Base-by-base conservation (phyloP, 192 early-diverging fungal genomes). In the Coemansia sp. region DNA sequence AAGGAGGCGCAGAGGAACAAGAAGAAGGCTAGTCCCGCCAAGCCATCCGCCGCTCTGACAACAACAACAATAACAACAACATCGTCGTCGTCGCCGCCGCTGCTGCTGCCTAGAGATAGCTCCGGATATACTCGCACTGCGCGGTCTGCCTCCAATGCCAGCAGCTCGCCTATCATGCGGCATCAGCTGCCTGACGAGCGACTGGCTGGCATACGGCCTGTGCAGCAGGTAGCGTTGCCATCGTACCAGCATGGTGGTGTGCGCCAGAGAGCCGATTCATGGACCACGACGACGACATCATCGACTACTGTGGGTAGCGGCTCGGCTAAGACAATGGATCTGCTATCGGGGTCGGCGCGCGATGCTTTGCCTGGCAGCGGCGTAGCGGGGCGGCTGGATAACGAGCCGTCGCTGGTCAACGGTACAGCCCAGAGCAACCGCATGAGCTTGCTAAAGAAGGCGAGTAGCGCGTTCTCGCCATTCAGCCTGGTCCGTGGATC, bases 211-310 rank as follows among this genome's bases (percentile, higher is more conserved):
- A 23, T 42, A 14, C 11, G 2, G 8, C 39, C 8, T 14, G 11
- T 14, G 11, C 11, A 9, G 14, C 39, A 42, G 39, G 11, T 16
- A n/a, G n/a, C n/a, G n/a, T n/a, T n/a, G n/a, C n/a, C n/a, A n/a
- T n/a, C n/a, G 39, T 14, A 2, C 11, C 11, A 14, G 5, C 39
- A 42, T 3, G 14, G 39, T 54, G 35, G 24, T 59, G 22, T 28
- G 42, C 64, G 71, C 0, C 64, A 67, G 60, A 53, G 64, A 20
- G 60, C 65, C 14, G 71, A 73, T 39, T 67, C 70, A 24, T 66
- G 64, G 70, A 35, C 70, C 20, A 62, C 20, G 6, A 19, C 18
- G n/a, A n/a, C n/a, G n/a, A n/a, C n/a, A n/a, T n/a, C n/a, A n/a
- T n/a, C n/a, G n/a, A n/a, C n/a, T 24, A n/a, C 10, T 49, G 28